Conservation (phyloP, 176 grass and related monocot genomes). For the barley (Hordeum vulgare) region MorexV3_pseudomolecules_assembly NC_058519.1:604757865-604758364, state of each 20-base stretch:
- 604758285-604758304: background rate
- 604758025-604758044: background rate
- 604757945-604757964: background rate
- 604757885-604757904: background rate
- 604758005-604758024: background rate
- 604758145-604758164: background rate
- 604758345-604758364: background rate
- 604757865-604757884: background rate
- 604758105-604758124: background rate
- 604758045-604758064: background rate
- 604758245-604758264: background rate
- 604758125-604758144: background rate
- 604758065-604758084: background rate
- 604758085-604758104: background rate
- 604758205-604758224: background rate
- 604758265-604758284: background rate
- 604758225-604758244: background rate
- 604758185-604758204: background rate
- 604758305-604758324: background rate
- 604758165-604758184: background rate
- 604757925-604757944: background rate
- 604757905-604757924: background rate
- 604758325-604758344: background rate
- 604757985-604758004: background rate
- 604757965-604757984: background rate